Conservation (phyloP, 1,139 yeast genomes). For the Suhomyces taliae region DNA sequence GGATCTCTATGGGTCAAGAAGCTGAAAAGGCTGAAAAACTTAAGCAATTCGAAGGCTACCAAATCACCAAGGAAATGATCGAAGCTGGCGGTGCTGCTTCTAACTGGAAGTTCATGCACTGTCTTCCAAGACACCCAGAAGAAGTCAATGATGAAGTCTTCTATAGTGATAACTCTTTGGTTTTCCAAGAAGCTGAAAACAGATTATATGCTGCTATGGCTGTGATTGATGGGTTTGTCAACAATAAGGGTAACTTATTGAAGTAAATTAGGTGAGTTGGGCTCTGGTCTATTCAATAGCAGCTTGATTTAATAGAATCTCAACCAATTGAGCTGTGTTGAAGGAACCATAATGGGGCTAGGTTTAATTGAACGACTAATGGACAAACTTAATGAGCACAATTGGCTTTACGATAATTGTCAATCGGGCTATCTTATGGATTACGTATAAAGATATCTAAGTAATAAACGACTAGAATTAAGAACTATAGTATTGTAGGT, state of each 20-base stretch:
- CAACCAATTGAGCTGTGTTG: background rate
- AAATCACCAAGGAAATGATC: conserved; percentile 70
- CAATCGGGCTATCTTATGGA: too few relatives aligned
- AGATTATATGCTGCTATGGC: conserved; percentile 96
- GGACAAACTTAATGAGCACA: too few relatives aligned
- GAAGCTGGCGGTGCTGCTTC: conserved; percentile 54
- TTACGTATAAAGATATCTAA: too few relatives aligned
- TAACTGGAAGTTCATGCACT: conserved; percentile 92
- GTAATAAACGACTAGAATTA: too few relatives aligned
- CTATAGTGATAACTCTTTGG: conserved; percentile 79
- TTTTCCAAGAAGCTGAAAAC: conserved; percentile 94
- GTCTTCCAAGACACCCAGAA: conserved; percentile 92
- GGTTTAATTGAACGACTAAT: background rate
- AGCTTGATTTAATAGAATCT: background rate
- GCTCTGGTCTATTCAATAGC: too few relatives aligned
- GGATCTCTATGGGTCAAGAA: conserved; percentile 98
- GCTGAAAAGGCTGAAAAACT: conserved; percentile 68
- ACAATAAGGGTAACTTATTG: conserved; percentile 48
- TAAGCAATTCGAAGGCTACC: conserved; percentile 82
- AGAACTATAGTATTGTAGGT: too few relatives aligned
- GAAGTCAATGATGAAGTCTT: conserved; percentile 94
- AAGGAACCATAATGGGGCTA: background rate
- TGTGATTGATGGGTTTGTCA: conserved; percentile 83
- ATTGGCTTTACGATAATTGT: too few relatives aligned
- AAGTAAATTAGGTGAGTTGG: background rate